Conservation (phyloP, 768 basidiomycete species). For the Kwoniella botswanensis region DNA sequence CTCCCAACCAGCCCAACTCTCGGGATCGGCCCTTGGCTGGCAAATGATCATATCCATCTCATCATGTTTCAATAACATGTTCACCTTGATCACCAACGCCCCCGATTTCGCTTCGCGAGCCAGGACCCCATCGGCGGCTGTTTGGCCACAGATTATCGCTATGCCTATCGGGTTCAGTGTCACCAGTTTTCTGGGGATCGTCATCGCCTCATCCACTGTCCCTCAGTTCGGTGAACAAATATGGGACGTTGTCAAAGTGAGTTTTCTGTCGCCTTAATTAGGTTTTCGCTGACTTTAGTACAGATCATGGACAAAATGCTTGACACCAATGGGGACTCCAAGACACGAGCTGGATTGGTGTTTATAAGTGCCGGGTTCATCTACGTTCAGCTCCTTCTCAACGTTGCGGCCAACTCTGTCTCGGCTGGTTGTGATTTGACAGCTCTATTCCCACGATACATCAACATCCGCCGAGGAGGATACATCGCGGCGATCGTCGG, state of each 20-base stretch:
- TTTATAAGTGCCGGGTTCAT: conserved; percentile 81
- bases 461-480: conserved; percentile 83
- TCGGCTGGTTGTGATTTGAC: conserved; percentile 84
- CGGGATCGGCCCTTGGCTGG: conserved; percentile 75
- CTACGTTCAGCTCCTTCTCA: conserved; percentile 67
- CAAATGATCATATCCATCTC: conserved; percentile 52
- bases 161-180: conserved; percentile 75
- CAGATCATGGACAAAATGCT: conserved; percentile 69
- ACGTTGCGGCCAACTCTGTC: conserved; percentile 74
- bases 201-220: conserved; percentile 77
- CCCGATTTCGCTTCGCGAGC: conserved; percentile 50
- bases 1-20: conserved; percentile 67
- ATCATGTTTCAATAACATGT: conserved; percentile 81
- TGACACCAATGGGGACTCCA: conserved; percentile 66
- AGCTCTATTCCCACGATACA: conserved; percentile 74
- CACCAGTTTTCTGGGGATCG: conserved; percentile 78
- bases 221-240: conserved; percentile 77
- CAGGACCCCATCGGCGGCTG: conserved; percentile 44
- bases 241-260: conserved; percentile 73
- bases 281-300: background rate
- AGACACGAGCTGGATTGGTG: conserved; percentile 74
- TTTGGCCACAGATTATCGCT: conserved; percentile 63
- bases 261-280: background rate
- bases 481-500: conserved; percentile 81
- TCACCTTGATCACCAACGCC: conserved; percentile 63